Base-by-base conservation (phyloP, 768 basidiomycete species). In the Hemileccinum rubropunctum region DNA sequence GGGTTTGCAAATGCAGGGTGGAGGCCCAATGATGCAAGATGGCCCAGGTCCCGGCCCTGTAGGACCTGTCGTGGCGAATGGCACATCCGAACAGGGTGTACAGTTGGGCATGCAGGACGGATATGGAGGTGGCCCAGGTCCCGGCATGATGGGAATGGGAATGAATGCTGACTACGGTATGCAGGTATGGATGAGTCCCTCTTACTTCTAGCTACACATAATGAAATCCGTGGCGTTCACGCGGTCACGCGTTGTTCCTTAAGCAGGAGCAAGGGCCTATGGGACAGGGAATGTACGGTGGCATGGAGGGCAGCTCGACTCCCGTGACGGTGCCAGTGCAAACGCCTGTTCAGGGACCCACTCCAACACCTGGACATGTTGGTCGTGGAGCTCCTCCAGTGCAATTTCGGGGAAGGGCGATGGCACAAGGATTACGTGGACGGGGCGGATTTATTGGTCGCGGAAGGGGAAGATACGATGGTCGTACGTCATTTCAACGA, bases 131-230 rank as follows among this genome's bases (percentile, higher is more conserved):
- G 71, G 70, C 35, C 71, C 71, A 50, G 80, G 72, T 17, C 75
- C 74, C 43, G 75, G 77, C 36, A 83, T 83, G 80, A 83, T 84
- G 79, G 75, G 74, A n/a, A 86, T 89, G 79, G 77, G 78, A 3
- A 82, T 86, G 77, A 76, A 76, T 42, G 76, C 76, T 5, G 87
- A 89, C 48, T 90, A 79, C 61, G 79, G 73, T 53, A 84, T 87
- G 76, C 87, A 88, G 84, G 88, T 88, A 58, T 52, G 81, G 68
- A 39, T 58, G 42, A 59, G 57, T 58, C 48, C 54, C 56, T 54
- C 62, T 59, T 67, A 62, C 40, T 65, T 52, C 57, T 61, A 59
- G 56, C 52, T 62, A 60, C 69, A 66, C 61, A 64, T 68, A 69
- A 62, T 68, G 65, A 67, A 65, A 69, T 67, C 60, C 66, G 60